Conservation (phyloP, 2,329 filamentous ascomycete species). For the Microcyclospora tardicrescens region DNA sequence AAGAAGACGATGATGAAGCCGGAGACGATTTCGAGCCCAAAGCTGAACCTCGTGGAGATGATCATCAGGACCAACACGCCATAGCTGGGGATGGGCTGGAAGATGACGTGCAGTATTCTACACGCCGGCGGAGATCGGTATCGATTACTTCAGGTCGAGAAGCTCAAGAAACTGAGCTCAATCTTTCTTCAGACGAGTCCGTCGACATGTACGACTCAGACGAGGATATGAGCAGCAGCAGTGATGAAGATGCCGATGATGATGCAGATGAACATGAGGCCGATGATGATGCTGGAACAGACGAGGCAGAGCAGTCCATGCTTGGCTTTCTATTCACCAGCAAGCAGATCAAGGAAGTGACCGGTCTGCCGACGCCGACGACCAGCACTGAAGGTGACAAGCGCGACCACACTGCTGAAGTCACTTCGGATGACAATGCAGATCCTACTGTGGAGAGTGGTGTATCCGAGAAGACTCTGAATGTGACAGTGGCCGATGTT, state of each 20-base stretch:
- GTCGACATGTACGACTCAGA: constrained; percentile 26
- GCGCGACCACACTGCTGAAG: constrained; percentile 4
- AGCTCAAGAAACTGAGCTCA: constrained; percentile 24
- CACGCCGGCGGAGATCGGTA: constrained; percentile 1
- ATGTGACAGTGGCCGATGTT: neutral
- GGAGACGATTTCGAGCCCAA: constrained; percentile 4
- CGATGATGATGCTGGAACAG: constrained; percentile 13
- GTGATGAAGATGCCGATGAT: constrained; percentile 22
- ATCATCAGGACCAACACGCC: constrained; percentile 1
- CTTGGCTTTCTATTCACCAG: constrained; percentile 18
- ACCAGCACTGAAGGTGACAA: constrained; percentile 18
- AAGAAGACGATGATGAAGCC: constrained; percentile 3
- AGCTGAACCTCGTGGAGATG: constrained; percentile 1
- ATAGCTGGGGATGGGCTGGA: neutral
- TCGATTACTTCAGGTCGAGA: constrained; percentile 1
- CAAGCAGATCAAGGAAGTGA: constrained; percentile 16
- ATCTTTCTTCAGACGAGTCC: constrained; percentile 25
- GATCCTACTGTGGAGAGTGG: constrained; percentile 1
- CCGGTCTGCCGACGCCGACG: constrained; percentile 20
- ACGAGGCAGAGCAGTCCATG: constrained; percentile 10
- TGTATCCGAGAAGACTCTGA: neutral
- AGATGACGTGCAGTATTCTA: neutral
- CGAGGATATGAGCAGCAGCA: constrained; percentile 24
- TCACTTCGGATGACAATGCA: constrained; percentile 1
- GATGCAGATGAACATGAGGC: constrained; percentile 16